A percentile compares a stretch with the other conserved stretches of the same genome.
These are phyloP conservation scores for Lactarius quietus DNA, from an alignment of 768 basidiomycete genomes.

Conservation along the genomic window DNA sequence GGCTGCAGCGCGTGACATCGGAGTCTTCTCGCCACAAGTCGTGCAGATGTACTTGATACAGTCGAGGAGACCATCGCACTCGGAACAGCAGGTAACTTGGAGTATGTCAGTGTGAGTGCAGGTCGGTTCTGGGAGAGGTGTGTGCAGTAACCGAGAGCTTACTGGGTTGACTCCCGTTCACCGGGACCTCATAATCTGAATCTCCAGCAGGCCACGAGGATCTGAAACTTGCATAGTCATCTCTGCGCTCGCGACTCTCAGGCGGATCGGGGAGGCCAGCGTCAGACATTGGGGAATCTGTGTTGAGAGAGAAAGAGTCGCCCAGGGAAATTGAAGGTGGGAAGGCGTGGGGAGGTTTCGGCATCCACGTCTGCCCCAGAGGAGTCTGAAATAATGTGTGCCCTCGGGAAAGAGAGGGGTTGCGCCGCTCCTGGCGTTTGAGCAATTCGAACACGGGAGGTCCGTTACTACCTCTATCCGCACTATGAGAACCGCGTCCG, in stretches of 20 bases:
- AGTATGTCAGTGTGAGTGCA: neutral
- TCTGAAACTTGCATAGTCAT: neutral
- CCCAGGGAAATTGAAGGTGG: neutral
- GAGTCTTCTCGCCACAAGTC: constrained; percentile 77
- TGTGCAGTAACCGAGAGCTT: neutral
- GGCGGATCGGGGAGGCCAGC: neutral
- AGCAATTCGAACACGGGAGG: constrained; percentile 22
- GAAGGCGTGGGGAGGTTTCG: too few relatives aligned
- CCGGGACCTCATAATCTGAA: constrained; percentile 6
- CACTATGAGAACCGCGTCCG: neutral
- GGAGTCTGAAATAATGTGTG: too few relatives aligned
- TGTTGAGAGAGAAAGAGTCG: constrained; percentile 17
- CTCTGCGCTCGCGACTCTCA: constrained; percentile 11
- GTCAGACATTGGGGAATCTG: constrained; percentile 11
- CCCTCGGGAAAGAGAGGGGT: neutral
- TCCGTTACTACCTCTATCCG: too few relatives aligned
- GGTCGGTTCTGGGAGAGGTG: neutral
- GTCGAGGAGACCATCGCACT: constrained; percentile 72
- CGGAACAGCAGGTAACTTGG: constrained; percentile 72
- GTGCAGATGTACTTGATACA: constrained; percentile 86
- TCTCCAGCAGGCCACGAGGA: constrained; percentile 12
- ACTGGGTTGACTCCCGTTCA: constrained; percentile 8
- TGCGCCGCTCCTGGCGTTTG: constrained; percentile 6
- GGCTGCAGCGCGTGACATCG: constrained; percentile 29
- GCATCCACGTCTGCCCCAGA: too few relatives aligned